These are phyloP conservation scores for Paraurostyla sp. DNA, from an alignment of 73 alveolate species.

Conservation along the genomic window DNA sequence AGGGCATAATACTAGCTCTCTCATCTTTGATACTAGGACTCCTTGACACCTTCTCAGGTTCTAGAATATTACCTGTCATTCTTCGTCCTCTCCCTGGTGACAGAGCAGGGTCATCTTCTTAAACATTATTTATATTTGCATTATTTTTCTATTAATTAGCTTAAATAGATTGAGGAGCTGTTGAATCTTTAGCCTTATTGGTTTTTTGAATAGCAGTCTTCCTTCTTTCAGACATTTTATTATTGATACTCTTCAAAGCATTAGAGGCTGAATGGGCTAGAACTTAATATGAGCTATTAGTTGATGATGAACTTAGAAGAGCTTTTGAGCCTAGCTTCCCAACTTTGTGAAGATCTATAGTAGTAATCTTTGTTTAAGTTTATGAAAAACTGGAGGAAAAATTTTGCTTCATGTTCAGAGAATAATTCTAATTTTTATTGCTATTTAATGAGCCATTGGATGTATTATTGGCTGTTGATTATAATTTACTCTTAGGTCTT, in stretches of 20 bases:
- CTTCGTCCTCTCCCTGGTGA: too few species aligned
- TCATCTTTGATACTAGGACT: slow-evolving; percentile 48
- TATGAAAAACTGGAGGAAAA: too few species aligned
- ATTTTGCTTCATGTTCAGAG: too few species aligned
- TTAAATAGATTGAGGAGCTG: too few species aligned
- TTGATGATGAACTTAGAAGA: not conserved
- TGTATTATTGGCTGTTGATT: too few species aligned
- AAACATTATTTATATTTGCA: not conserved
- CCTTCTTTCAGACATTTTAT: not conserved
- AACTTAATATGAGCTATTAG: not conserved
- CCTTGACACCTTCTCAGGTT: not conserved
- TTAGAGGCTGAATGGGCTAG: not conserved
- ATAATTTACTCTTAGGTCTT: not conserved
- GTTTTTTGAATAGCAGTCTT: too few species aligned
- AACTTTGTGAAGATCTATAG: not conserved
- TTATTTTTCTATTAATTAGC: too few species aligned
- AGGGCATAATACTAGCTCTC: slow-evolving; percentile 38
- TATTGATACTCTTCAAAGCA: not conserved
- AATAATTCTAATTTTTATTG: too few species aligned
- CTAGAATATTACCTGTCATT: not conserved
- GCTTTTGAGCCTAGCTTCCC: not conserved
- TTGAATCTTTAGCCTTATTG: too few species aligned
- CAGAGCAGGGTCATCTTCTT: slow-evolving; percentile 32
- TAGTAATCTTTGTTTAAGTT: not conserved
- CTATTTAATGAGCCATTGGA: too few species aligned